Conservation (phyloP, 2,329 filamentous ascomycete species). For the Aspergillus phoenicis region DNA sequence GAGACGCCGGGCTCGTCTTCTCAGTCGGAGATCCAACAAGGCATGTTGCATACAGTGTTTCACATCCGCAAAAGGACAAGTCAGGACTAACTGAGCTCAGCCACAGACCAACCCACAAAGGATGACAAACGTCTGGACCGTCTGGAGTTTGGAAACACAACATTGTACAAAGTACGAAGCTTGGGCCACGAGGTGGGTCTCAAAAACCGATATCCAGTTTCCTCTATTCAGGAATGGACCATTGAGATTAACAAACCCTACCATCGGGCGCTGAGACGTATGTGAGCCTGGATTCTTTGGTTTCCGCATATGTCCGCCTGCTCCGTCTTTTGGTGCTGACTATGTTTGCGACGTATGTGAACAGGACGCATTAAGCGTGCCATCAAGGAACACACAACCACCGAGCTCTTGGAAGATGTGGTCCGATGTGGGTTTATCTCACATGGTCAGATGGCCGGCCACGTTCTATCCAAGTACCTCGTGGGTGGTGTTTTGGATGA, state of each 20-base stretch:
- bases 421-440: slow-evolving; percentile 14
- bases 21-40: not conserved
- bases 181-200: slow-evolving; percentile 13
- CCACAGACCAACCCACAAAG: not conserved
- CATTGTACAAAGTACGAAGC: slow-evolving; percentile 5
- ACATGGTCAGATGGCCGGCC: slow-evolving; percentile 12
- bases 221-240: slow-evolving; percentile 2
- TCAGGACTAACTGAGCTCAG: not conserved
- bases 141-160: not conserved
- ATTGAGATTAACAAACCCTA: slow-evolving; percentile 16
- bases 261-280: slow-evolving; percentile 10
- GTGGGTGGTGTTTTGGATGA: slow-evolving; percentile 12
- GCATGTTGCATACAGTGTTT: not conserved
- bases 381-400: slow-evolving; percentile 10
- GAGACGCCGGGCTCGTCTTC: not conserved
- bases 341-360: not conserved
- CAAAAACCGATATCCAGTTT: slow-evolving; percentile 9
- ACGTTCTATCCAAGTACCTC: slow-evolving; percentile 9
- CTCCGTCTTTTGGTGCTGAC: not conserved
- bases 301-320: not conserved
- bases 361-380: slow-evolving; percentile 15
- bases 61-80: not conserved
- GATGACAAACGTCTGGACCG: not conserved
- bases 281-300: not conserved
- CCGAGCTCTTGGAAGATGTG: slow-evolving; percentile 13